Evolutionary conservation across 208 protist genomes (phyloP).

Genomic region (Phytomonas serpens): DNA sequence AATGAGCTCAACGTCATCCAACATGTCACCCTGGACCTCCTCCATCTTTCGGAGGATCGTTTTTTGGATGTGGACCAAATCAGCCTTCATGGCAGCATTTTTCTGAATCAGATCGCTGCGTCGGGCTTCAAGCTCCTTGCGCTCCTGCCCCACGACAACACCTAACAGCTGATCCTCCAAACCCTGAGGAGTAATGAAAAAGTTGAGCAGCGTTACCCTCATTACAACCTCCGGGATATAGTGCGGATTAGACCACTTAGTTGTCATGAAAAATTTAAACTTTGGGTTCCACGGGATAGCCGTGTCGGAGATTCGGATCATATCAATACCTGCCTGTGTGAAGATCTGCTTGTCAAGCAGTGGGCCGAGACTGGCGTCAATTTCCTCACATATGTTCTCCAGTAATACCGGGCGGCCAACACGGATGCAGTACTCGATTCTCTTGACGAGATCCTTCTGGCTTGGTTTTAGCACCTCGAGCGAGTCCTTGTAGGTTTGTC

Average conservation of each 20-base stretch:
- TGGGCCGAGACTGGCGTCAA: conserved; percentile 95
- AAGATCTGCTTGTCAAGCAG: conserved; percentile 94
- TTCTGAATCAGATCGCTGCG: conserved; percentile 93
- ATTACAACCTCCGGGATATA: conserved; percentile 96
- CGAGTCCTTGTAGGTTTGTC: conserved; percentile 91
- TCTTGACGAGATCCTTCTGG: conserved; percentile 94
- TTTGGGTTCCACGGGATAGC: conserved; percentile 93
- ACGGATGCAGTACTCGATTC: conserved; percentile 93
- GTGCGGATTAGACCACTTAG: conserved; percentile 96
- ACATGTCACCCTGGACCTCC: conserved; percentile 92
- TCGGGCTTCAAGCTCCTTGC: conserved; percentile 94
- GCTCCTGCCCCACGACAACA: conserved; percentile 95
- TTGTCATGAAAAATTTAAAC: conserved; percentile 98
- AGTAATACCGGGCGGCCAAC: conserved; percentile 93
- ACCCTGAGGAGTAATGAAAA: conserved; percentile 96
- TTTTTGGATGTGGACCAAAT: conserved; percentile 94
- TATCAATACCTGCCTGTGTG: conserved; percentile 86
- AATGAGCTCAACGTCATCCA: conserved; percentile 97
- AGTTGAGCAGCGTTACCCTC: conserved; percentile 98
- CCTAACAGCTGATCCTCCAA: conserved; percentile 98
- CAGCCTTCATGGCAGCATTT: conserved; percentile 95
- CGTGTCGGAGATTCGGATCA: conserved; percentile 97
- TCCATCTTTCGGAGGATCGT: conserved; percentile 95
- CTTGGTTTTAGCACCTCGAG: conserved; percentile 95
- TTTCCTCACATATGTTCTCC: conserved; percentile 93